Evolutionary conservation across 1,284 basidiomycete genomes (phyloP), one percentile per base, ranked within the genome.

Genomic region (Leccinum subrobustum): DNA sequence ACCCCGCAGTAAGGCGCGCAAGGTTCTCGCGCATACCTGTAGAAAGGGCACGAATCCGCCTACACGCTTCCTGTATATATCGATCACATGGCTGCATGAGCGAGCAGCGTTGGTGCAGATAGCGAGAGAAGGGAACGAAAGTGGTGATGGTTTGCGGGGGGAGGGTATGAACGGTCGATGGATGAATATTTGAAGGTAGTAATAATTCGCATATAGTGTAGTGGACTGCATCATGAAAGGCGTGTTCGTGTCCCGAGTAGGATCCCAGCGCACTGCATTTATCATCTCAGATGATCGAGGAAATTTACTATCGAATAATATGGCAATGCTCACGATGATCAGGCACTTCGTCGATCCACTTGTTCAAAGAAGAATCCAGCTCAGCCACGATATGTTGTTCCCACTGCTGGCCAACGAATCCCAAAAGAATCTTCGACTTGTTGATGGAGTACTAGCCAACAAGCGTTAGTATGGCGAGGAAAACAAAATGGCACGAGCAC

Each of bases 41-140:
- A 81, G 73, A 31, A 78, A 81, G 9, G 81, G 75, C 9, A 67
- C 64, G 9, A 70, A 64, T 20, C 65, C 48, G 4, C 53, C 63
- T 2, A 74, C 67, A 29, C 81, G 75, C 58, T 72, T 75, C 59
- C 76, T 74, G 60, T 81, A 79, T 4, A 82, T 76, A 64, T 92
- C 87, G 23, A 88, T 77, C 33, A 94, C 81, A 68, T 91, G 91
- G 47, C 83, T 85, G 62, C 87, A 91, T 3, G 88, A 87, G n/a
- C 92, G 79, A 0, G 92, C 90, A 1, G 92, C 92, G 63, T 92
- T 93, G 16, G 88, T 88, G 71, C 92, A 94, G 54, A 95, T 93
- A 0, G 91, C 88, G 14, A 93, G 79, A 0, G 90, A 92, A 0
- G 92, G 89, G 79, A 87, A 70, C 6, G 85, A 79, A 2, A 87